Percentiles rank a stretch among this genome's conserved stretches.
Conservation (phyloP, 2,329 filamentous ascomycete species). For the Trichoderma citrinoviride region DNA sequence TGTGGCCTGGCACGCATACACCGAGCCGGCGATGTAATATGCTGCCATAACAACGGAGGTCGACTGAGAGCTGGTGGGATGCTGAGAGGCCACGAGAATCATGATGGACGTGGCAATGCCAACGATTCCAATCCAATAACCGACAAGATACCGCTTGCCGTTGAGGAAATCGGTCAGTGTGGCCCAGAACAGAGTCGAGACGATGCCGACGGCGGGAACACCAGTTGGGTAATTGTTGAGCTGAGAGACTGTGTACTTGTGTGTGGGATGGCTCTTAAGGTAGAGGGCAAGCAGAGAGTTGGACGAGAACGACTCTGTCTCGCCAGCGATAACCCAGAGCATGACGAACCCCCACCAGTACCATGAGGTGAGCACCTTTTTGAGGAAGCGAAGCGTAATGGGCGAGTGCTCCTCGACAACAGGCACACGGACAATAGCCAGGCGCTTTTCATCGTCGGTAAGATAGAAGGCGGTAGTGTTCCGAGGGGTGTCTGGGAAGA, state of each 20-base stretch:
- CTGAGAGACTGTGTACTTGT: slow-evolving; percentile 46
- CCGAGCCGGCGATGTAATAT: slow-evolving; percentile 67
- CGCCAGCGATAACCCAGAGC: slow-evolving; percentile 68
- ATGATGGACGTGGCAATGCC: slow-evolving; percentile 61
- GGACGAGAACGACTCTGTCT: slow-evolving; percentile 67
- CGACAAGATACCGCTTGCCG: slow-evolving; percentile 63
- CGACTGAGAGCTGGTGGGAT: slow-evolving; percentile 39
- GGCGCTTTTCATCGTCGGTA: slow-evolving; percentile 44
- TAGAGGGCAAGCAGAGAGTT: slow-evolving; percentile 57
- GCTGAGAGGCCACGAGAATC: slow-evolving; percentile 53
- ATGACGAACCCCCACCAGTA: slow-evolving; percentile 65
- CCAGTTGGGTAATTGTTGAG: slow-evolving; percentile 58
- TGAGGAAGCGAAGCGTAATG: slow-evolving; percentile 49
- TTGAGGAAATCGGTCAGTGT: slow-evolving; percentile 63
- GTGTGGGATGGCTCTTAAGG: slow-evolving; percentile 47
- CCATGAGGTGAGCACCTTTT: slow-evolving; percentile 56
- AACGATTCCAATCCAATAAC: slow-evolving; percentile 64
- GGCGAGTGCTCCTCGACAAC: slow-evolving; percentile 41
- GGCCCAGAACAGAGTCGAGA: slow-evolving; percentile 66
- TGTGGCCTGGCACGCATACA: slow-evolving; percentile 70
- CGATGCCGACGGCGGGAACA: slow-evolving; percentile 55
- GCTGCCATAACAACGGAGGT: slow-evolving; percentile 59
- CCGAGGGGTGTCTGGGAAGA: slow-evolving; percentile 44
- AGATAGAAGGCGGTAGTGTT: slow-evolving; percentile 46
- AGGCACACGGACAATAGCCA: slow-evolving; percentile 45